Percentiles rank a stretch among this genome's conserved stretches.
These are phyloP conservation scores for Pichia sp. DNA, from an alignment of 1,139 yeast genomes.

Conservation along the genomic window DNA sequence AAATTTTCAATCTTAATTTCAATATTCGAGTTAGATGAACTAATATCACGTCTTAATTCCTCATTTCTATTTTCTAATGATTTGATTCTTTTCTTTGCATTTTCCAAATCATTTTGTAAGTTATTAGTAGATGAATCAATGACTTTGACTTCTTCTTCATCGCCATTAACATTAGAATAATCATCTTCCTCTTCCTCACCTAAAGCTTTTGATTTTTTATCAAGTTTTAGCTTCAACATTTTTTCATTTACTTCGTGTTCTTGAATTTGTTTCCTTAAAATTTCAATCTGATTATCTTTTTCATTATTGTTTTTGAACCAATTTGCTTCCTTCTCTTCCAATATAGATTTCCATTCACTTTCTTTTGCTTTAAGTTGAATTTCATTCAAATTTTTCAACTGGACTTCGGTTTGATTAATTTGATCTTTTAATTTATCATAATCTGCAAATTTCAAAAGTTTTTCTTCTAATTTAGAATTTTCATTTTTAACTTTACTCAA, in stretches of 20 bases:
- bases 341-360: slow-evolving; percentile 50
- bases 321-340: slow-evolving; percentile 58
- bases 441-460: slow-evolving; percentile 63
- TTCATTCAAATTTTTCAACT: slow-evolving; percentile 28
- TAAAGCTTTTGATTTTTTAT: slow-evolving; percentile 45
- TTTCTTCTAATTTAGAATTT: slow-evolving; percentile 50
- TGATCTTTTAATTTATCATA: slow-evolving; percentile 67
- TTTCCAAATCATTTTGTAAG: slow-evolving; percentile 67
- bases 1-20: slow-evolving; percentile 34
- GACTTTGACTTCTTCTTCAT: not conserved
- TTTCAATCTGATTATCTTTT: slow-evolving; percentile 38
- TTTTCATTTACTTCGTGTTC: slow-evolving; percentile 52
- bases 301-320: slow-evolving; percentile 50
- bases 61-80: slow-evolving; percentile 78
- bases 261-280: slow-evolving; percentile 44
- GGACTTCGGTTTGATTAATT: slow-evolving; percentile 45
- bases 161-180: slow-evolving; percentile 5
- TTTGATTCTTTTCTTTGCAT: slow-evolving; percentile 58
- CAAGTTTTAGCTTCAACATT: slow-evolving; percentile 45
- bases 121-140: slow-evolving; percentile 48
- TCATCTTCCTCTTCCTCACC: slow-evolving; percentile 44
- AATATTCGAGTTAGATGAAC: slow-evolving; percentile 43
- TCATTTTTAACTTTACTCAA: slow-evolving; percentile 47
- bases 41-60: slow-evolving; percentile 59
- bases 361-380: slow-evolving; percentile 45